Base-by-base conservation (phyloP, 2,329 filamentous ascomycete genomes). In the Furcasterigmium furcatum region DNA sequence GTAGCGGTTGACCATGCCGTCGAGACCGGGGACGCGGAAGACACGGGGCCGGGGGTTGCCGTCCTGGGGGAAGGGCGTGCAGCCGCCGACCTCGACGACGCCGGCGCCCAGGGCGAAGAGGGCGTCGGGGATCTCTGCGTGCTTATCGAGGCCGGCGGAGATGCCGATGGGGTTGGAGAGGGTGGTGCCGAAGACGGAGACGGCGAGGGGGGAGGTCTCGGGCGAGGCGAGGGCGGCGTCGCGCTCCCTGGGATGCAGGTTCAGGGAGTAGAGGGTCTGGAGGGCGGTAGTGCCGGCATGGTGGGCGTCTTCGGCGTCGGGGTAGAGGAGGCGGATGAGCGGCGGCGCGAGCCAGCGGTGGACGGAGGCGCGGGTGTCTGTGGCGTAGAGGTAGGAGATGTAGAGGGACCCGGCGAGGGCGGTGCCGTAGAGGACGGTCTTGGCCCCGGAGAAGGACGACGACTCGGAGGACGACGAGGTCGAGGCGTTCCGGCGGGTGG, bases 111-210 rank as follows among this genome's bases (percentile, higher is more conserved):
- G 72, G 8, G 84, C 89, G 61, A 97, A 88, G 29, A 99, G 75
- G 13, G 85, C 79, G 57, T 92, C 87, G 2, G 91, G 88, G 44
- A 97, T 85, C 51, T 96, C 89, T 44, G 85, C 94, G 60, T 95
- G 81, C 74, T 99, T 97, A 72, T 97, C 94, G 36, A 99, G 82
- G 9, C 94, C 94, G 5, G 90, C 94, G n/a, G 90, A 95, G 52
- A 95, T 96, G 46, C 87, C 94, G 57, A 99, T 84, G 2, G 94
- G 94, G 67, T 96, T 97, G 57, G 80, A 74, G 39, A 99, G 70
- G 4, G 72, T 76, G 50, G 86, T 80, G 29, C 87, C 90, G 62
- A 95, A 96, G 18, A 97, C 84, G 12, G 71, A 63, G 14, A 62
- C 56, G 18, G 61, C 54, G 5, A 68, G 57, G 16, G 61, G 60